Conservation (phyloP, 1,284 basidiomycete species). For the Rhizoctonia solani region DNA sequence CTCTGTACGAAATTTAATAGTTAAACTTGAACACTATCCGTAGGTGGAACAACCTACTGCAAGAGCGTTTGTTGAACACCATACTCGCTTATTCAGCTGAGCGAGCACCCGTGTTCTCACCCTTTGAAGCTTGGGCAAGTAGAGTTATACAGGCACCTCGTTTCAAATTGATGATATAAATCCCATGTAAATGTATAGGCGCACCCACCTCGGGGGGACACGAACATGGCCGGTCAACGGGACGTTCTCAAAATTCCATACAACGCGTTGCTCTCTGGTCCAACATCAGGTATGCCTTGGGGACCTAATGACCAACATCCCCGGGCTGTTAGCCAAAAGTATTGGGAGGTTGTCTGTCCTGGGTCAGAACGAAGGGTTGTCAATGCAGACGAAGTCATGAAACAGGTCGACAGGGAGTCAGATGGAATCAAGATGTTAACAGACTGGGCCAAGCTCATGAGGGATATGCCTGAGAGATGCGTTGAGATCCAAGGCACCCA, state of each 20-base stretch:
- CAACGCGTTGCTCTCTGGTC: constrained; percentile 59
- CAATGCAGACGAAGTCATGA: constrained; percentile 5
- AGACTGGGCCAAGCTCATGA: constrained; percentile 50
- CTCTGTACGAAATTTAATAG: background rate
- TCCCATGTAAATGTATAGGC: background rate
- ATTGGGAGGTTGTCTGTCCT: constrained; percentile 52
- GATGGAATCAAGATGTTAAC: constrained; percentile 45
- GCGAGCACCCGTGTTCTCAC: constrained; percentile 33
- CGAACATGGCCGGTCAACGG: background rate
- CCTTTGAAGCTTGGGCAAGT: background rate
- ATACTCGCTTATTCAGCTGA: constrained; percentile 32
- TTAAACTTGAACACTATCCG: constrained; percentile 37
- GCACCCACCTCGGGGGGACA: background rate
- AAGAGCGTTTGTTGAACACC: constrained; percentile 53
- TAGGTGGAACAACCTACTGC: constrained; percentile 64
- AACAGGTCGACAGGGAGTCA: constrained; percentile 39
- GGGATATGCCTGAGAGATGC: constrained; percentile 50
- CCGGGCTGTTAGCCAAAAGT: constrained; percentile 47
- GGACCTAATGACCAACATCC: constrained; percentile 44
- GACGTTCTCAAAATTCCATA: background rate
- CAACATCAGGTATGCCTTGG: constrained; percentile 56
- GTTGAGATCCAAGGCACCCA: constrained; percentile 49
- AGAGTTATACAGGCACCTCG: too few relatives aligned
- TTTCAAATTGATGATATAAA: background rate
- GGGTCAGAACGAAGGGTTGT: constrained; percentile 41